Evolutionary conservation across 2,329 filamentous ascomycete genomes (phyloP), one percentile per base, ranked within the genome.

Genomic region (Trichoderma sp.): DNA sequence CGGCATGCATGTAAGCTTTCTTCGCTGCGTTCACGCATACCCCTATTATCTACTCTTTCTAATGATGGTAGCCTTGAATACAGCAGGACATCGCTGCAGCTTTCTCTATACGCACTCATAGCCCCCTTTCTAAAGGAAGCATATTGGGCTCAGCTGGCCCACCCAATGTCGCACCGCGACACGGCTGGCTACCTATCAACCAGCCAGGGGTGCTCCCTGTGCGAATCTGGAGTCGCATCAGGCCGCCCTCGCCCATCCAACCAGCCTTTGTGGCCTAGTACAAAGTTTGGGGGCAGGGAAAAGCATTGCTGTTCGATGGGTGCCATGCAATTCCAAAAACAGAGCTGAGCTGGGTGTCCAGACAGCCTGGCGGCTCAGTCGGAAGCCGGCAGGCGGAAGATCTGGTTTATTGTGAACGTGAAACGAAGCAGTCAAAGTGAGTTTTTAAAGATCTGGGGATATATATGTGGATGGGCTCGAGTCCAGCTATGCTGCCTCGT

Each of bases 121-220:
- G 16, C 47, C 61, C 61, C 49, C 40, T 35, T 40, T 33, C 35
- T 33, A 31, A 56, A 37, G 63, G 52, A 59, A 67, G 63, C 29
- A 49, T 31, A 29, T 35, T 47, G 52, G 55, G 40, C 63, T 59
- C 55, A 35, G 63, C 53, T 31, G 53, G 37, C 55, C 63, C 63
- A 59, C 63, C 53, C 53, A 59, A 58, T 59, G 63, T 67, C 63
- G 55, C 63, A 67, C 43, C 55, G 43, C 63, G 29, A 40, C 63
- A 59, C 63, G 63, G 63, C 63, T 67, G 63, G 37, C 63, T 29
- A 31, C 63, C 63, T 67, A 67, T 67, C 63, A 67, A 24, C 55
- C 55, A 52, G 53, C n/a, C 63, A 67, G 55, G 55, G 37, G 21
- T 16, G 29, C 55, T 43, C 63, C 55, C 29, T 49, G 63, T 40